phyloP scores from a whole-genome alignment of 192 early-diverging fungal species.

The Linnemannia exigua region DNA sequence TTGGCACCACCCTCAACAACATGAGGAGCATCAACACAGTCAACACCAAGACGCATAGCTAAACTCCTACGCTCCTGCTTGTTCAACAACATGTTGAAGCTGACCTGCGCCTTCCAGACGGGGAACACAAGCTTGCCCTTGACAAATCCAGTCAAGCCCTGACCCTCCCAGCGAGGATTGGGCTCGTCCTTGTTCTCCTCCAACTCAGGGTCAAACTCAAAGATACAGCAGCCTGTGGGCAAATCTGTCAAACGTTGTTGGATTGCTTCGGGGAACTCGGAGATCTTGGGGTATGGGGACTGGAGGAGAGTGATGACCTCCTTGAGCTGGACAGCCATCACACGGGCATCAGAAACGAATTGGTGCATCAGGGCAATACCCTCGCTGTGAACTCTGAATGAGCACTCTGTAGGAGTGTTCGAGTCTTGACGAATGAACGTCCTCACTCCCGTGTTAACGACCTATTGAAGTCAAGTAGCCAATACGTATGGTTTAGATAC shows the following conservation, averaged over 20 bases:
- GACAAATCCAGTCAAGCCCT: conserved; percentile 51
- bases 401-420: conserved; percentile 64
- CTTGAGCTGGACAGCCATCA: conserved; percentile 41
- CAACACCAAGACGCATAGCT: conserved; percentile 55
- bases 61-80: conserved; percentile 76
- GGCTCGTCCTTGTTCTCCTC: conserved; percentile 50
- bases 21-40: conserved; percentile 53
- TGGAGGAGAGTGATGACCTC: conserved; percentile 46
- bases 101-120: conserved; percentile 80
- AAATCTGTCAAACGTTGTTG: conserved; percentile 51
- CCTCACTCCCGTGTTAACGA: conserved; percentile 95
- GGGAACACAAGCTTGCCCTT: conserved; percentile 69
- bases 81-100: conserved; percentile 81
- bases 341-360: conserved; percentile 42
- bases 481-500: not conserved
- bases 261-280: conserved; percentile 58
- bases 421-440: conserved; percentile 86
- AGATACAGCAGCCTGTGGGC: conserved; percentile 69
- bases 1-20: conserved; percentile 52
- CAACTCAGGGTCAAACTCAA: conserved; percentile 67
- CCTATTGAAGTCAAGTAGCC: conserved; percentile 40
- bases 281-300: conserved; percentile 58
- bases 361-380: conserved; percentile 72
- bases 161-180: conserved; percentile 54
- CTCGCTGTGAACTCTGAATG: conserved; percentile 79